A percentile compares a stretch with the other conserved stretches of the same genome.
These are phyloP conservation scores for Avena eriantha DNA, from an alignment of 176 grass and related monocot genomes.

Conservation along the genomic window DNA sequence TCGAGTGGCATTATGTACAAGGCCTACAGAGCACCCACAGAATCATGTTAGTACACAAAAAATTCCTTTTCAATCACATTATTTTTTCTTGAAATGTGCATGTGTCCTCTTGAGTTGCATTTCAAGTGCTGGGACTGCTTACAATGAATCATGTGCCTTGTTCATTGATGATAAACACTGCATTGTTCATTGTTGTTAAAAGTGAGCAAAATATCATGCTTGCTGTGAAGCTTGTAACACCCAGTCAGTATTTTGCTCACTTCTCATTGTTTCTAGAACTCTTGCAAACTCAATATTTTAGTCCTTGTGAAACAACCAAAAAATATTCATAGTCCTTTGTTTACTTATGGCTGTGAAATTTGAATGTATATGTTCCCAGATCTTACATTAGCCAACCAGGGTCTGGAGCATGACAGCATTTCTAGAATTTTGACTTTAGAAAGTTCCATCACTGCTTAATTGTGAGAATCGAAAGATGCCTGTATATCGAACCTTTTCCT, in stretches of 20 bases:
- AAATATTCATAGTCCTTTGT: neutral
- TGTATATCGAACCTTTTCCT: neutral
- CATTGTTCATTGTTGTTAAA: neutral
- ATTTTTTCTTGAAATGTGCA: neutral
- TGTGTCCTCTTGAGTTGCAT: neutral
- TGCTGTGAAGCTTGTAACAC: neutral
- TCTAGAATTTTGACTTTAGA: neutral
- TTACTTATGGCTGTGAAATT: neutral
- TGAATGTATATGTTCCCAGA: neutral
- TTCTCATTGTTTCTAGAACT: neutral
- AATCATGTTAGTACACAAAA: neutral
- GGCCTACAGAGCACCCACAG: neutral
- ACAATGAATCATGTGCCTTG: neutral
- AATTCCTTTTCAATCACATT: neutral
- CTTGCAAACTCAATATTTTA: neutral
- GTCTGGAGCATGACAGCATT: neutral
- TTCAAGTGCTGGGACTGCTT: neutral
- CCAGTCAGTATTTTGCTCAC: neutral
- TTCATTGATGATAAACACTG: neutral
- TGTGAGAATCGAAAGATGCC: neutral
- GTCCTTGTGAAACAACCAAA: no score
- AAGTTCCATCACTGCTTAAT: neutral
- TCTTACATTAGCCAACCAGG: neutral
- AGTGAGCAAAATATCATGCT: neutral
- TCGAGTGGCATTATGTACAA: neutral